Conservation (phyloP, 306 rosid species). For the Pueraria montana region DNA sequence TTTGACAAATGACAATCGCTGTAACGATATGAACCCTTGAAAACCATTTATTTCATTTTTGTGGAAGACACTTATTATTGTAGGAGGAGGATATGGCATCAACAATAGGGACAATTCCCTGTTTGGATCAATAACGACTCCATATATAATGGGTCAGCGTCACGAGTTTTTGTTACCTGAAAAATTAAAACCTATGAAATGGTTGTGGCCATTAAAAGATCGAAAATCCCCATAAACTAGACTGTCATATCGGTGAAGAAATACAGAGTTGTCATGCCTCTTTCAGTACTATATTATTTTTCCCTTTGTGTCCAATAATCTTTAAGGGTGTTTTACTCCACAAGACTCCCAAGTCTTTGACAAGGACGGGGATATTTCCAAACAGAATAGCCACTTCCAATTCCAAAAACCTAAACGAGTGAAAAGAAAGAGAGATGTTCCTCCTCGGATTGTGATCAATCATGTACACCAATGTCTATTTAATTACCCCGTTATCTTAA, state of each 20-base stretch:
- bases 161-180: slow-evolving; percentile 21
- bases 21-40: not conserved
- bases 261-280: slow-evolving; percentile 34
- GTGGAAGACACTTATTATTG: slow-evolving; percentile 26
- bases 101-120: slow-evolving; percentile 26
- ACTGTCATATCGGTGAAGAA: slow-evolving; percentile 9
- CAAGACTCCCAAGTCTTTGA: slow-evolving; percentile 31
- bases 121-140: slow-evolving; percentile 1
- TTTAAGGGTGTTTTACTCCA: slow-evolving; percentile 13
- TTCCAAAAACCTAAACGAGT: not conserved
- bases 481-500: not conserved
- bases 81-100: slow-evolving; percentile 9
- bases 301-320: slow-evolving; percentile 8
- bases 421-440: not conserved
- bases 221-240: slow-evolving; percentile 5
- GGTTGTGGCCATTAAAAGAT: slow-evolving; percentile 25
- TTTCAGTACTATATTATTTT: slow-evolving; percentile 18
- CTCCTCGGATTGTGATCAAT: slow-evolving; percentile 22
- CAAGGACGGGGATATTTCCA: not conserved
- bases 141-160: not conserved
- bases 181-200: slow-evolving; percentile 30
- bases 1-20: not conserved
- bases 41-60: not conserved
- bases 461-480: not conserved
- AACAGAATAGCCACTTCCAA: not conserved